phyloP scores from a whole-genome alignment of 768 basidiomycete species.

The Phylloporus arenicola region DNA sequence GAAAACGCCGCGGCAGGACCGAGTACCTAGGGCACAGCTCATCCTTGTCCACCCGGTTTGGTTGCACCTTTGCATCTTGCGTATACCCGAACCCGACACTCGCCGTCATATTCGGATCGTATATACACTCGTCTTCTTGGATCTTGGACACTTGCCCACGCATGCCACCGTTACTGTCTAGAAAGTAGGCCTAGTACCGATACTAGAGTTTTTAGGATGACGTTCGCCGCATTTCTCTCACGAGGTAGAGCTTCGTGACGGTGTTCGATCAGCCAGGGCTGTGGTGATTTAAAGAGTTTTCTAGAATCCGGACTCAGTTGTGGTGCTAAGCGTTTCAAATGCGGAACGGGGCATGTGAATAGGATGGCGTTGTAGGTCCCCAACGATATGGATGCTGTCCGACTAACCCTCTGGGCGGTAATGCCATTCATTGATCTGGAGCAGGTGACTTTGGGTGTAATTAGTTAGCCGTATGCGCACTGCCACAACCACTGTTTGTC shows the following conservation, averaged over 20 bases:
- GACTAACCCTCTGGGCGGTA: background rate
- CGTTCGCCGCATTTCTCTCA: conserved; percentile 4
- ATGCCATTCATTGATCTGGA: background rate
- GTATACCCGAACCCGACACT: background rate
- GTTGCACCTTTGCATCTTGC: background rate
- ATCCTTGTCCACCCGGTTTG: background rate
- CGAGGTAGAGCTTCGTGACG: background rate
- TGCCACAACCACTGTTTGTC: background rate
- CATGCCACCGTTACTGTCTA: conserved; percentile 6
- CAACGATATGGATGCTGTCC: background rate
- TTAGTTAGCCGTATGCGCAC: background rate
- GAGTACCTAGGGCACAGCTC: conserved; percentile 11
- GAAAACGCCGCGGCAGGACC: conserved; percentile 25
- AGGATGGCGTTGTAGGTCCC: background rate
- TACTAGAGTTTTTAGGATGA: conserved; percentile 1
- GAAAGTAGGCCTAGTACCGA: conserved; percentile 5
- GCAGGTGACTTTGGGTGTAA: too few relatives aligned
- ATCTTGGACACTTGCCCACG: conserved; percentile 11
- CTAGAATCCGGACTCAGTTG: background rate
- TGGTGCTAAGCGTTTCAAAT: background rate
- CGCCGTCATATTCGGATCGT: conserved; percentile 2
- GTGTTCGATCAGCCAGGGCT: background rate
- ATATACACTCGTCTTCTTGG: conserved; percentile 12
- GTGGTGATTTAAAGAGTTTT: background rate
- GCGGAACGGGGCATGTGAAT: too few relatives aligned